These are phyloP conservation scores for Suillus tomentosus DNA, from an alignment of 768 basidiomycete species.

Conservation along the genomic window DNA sequence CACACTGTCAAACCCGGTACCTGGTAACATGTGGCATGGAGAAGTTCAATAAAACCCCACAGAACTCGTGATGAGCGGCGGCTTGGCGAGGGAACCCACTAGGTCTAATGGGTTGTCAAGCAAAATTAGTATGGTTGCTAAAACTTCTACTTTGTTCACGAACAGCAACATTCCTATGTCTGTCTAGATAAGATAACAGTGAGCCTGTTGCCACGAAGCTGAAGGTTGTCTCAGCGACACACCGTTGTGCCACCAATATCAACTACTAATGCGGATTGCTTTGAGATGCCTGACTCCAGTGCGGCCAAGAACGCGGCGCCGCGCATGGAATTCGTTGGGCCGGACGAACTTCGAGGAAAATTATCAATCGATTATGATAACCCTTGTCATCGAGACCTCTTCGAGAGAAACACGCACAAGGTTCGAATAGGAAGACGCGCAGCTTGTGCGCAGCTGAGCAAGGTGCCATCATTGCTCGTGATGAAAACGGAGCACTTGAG, in stretches of 20 bases:
- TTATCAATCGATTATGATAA: constrained; percentile 12
- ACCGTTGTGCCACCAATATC: constrained; percentile 67
- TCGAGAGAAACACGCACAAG: constrained; percentile 36
- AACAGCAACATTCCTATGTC: constrained; percentile 61
- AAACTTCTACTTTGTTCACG: constrained; percentile 15
- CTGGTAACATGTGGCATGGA: constrained; percentile 57
- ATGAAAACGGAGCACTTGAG: constrained; percentile 54
- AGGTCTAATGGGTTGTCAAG: constrained; percentile 34
- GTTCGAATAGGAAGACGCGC: constrained; percentile 63
- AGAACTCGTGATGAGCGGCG: constrained; percentile 61
- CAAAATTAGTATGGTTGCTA: neutral
- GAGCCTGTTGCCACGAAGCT: constrained; percentile 9
- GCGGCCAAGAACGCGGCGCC: constrained; percentile 63
- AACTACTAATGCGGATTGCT: constrained; percentile 50
- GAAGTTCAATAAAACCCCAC: constrained; percentile 62
- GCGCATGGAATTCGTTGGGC: constrained; percentile 71
- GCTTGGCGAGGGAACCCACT: constrained; percentile 65
- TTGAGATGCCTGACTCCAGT: constrained; percentile 34
- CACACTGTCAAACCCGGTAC: constrained; percentile 19
- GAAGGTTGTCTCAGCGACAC: constrained; percentile 19
- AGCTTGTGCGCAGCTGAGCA: constrained; percentile 50
- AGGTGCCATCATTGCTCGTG: constrained; percentile 62
- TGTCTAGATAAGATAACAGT: constrained; percentile 31
- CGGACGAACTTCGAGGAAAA: constrained; percentile 39
- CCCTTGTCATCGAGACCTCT: constrained; percentile 19